Evolutionary conservation across 2,329 filamentous ascomycete species (phyloP).

Genomic region (Colletotrichum spaethianum): DNA sequence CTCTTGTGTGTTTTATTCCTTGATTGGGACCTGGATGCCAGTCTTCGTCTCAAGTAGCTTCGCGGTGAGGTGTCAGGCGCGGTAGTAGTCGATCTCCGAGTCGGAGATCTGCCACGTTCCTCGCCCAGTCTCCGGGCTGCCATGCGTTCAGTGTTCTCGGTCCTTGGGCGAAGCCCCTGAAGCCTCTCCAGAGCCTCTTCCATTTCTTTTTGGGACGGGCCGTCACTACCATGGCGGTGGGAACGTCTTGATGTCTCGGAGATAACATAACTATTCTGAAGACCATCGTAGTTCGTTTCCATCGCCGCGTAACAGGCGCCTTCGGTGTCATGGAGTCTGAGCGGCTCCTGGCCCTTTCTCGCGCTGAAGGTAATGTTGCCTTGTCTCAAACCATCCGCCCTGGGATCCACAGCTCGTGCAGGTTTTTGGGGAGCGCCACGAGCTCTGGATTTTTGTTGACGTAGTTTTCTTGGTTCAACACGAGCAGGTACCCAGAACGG

Average conservation of each 20-base stretch:
- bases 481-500: constrained; percentile 18
- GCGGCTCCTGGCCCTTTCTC: background rate
- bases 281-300: background rate
- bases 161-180: constrained; percentile 14
- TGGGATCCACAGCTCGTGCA: background rate
- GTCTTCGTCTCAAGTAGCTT: constrained; percentile 12
- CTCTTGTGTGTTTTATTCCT: constrained; percentile 25
- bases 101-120: constrained; percentile 6
- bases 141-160: background rate
- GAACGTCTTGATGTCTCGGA: background rate
- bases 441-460: background rate
- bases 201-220: constrained; percentile 6
- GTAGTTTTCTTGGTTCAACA: background rate
- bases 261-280: background rate
- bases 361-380: constrained; percentile 4
- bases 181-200: constrained; percentile 23
- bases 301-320: background rate
- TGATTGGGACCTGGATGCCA: constrained; percentile 22
- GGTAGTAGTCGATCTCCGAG: constrained; percentile 1
- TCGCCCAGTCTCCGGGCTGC: background rate
- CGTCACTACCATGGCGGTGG: background rate
- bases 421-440: background rate
- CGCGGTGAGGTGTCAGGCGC: constrained; percentile 8
- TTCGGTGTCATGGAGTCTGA: background rate
- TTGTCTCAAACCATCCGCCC: constrained; percentile 5